Evolutionary conservation across 768 basidiomycete genomes (phyloP).

Genomic region (Xanthoconium purpureum): DNA sequence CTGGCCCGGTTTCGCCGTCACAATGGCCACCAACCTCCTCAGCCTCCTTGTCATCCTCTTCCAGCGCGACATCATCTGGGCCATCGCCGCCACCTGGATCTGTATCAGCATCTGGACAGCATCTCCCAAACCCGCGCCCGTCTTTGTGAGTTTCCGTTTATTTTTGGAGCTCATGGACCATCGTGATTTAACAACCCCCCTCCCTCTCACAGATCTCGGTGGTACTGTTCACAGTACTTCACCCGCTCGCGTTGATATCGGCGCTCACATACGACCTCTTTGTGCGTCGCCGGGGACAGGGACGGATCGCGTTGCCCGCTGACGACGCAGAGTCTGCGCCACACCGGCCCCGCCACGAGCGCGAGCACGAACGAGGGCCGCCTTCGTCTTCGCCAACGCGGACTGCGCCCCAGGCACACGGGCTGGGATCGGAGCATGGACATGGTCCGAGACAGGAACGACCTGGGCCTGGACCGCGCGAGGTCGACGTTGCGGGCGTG

Average conservation of each 20-base stretch:
- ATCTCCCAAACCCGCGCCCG: conserved; percentile 58
- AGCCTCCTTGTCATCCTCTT: conserved; percentile 54
- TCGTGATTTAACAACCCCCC: neutral
- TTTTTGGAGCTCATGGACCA: neutral
- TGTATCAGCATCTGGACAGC: conserved; percentile 61
- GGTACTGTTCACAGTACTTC: conserved; percentile 62
- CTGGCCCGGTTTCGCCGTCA: conserved; percentile 71
- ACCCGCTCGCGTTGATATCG: conserved; percentile 57
- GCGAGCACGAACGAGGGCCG: conserved; percentile 5
- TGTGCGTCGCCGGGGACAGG: conserved; percentile 29
- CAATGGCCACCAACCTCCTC: conserved; percentile 61
- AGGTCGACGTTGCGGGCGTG: conserved; percentile 41
- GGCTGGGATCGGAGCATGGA: neutral
- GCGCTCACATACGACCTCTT: conserved; percentile 40
- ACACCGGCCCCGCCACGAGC: neutral
- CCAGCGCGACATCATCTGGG: conserved; percentile 71
- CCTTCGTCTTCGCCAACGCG: neutral
- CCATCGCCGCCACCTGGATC: conserved; percentile 71
- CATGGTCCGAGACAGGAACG: neutral
- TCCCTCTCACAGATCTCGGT: conserved; percentile 46
- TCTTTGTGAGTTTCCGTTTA: conserved; percentile 47
- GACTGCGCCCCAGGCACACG: neutral
- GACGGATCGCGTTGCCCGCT: conserved; percentile 42
- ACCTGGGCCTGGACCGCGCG: conserved; percentile 29
- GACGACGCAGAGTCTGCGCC: conserved; percentile 28